A percentile compares a stretch with the other conserved stretches of the same genome.
Conservation (phyloP, 2,329 filamentous ascomycete species). For the Aspergillus ochraceoroseus region DNA sequence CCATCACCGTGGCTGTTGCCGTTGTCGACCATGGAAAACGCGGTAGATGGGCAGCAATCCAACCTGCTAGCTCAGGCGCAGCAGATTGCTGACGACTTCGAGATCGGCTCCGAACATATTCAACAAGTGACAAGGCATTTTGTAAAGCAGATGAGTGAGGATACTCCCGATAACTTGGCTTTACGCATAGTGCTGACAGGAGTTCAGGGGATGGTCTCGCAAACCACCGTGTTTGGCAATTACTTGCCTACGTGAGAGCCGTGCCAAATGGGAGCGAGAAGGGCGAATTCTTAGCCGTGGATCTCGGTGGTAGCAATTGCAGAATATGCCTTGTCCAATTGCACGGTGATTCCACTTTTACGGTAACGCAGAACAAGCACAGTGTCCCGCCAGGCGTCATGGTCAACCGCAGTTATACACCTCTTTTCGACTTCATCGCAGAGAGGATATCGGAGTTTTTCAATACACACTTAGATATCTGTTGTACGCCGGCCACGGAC, state of each 20-base stretch:
- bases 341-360: constrained; percentile 20
- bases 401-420: constrained; percentile 17
- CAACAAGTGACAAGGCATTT: constrained; percentile 13
- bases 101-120: constrained; percentile 11
- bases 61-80: constrained; percentile 15
- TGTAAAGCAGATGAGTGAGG: constrained; percentile 14
- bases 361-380: constrained; percentile 16
- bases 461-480: neutral
- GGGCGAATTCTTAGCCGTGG: constrained; percentile 20
- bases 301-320: constrained; percentile 23
- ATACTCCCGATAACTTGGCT: neutral
- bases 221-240: constrained; percentile 18
- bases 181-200: neutral
- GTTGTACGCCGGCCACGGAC: too few relatives aligned
- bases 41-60: constrained; percentile 9
- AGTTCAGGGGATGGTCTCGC: constrained; percentile 18
- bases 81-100: constrained; percentile 13
- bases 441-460: constrained; percentile 16
- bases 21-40: too few relatives aligned
- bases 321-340: constrained; percentile 21
- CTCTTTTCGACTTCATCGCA: constrained; percentile 22
- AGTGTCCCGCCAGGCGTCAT: constrained; percentile 16
- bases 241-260: constrained; percentile 18
- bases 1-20: too few relatives aligned
- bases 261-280: constrained; percentile 19